Evolutionary conservation across 1,284 basidiomycete species (phyloP), one percentile per base, ranked within the genome.

Genomic region (Rugosomyces carneus): DNA sequence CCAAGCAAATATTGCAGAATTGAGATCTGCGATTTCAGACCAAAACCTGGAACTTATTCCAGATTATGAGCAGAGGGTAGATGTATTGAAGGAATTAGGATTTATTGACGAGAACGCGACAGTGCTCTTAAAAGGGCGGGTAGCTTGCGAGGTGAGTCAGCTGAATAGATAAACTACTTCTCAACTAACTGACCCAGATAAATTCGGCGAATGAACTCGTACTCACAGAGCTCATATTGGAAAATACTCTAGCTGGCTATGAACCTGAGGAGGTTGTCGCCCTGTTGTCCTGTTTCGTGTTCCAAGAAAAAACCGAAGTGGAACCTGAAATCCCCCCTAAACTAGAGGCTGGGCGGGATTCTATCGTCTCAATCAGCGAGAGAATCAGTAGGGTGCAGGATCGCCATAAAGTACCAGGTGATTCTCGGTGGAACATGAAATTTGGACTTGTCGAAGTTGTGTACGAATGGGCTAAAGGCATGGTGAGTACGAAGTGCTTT

Each of bases 391-490:
- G 78, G 9, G 78, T 90, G 15, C 93, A 98, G 61, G 80, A 90
- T 53, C 64, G 68, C 21, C 80, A 92, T 60, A 87, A 86, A 57
- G 88, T 96, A 1, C 71, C 80, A 32, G 81, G 79, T 23, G 89
- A 87, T 50, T 88, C 87, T 61, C 74, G 78, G 37, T 76, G 80
- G 24, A 76, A 73, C 40, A 78, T 93, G 53, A 95, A 94, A 65
- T 88, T 89, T 53, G 95, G 95, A 1, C 70, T 99, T 20, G 83
- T 92, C 9, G 91, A 96, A 60, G 94, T 97, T 0, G 95, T 98
- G 6, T 97, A 98, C 63, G 93, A 98, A 64, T 99, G 96, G 96
- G 94, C 96, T 0, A 89, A 88, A 61, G 96, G 96, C 45, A 96
- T 94, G 87, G 94, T 94, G 57, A 31, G 29, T 37, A 39, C 29